Conservation (phyloP, 2,329 filamentous ascomycete genomes). For the Coleophoma eucalyptorum region DNA sequence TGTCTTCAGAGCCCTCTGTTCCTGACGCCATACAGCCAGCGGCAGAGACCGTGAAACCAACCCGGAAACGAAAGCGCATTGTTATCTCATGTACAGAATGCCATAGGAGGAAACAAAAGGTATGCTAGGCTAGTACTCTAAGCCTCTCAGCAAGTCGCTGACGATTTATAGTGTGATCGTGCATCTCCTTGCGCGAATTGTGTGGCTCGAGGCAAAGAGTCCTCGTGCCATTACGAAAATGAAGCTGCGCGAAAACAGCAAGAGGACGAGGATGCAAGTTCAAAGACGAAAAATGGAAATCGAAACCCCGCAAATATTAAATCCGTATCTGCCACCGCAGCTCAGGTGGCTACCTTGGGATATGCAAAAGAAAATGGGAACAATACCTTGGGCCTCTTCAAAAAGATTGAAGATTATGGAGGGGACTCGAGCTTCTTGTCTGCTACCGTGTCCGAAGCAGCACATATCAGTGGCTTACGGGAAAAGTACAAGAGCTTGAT, state of each 20-base stretch:
- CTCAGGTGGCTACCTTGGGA: conserved; percentile 38
- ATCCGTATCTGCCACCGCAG: conserved; percentile 18
- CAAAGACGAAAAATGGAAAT: conserved; percentile 11
- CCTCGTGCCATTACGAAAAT: conserved; percentile 53
- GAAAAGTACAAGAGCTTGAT: conserved; percentile 57
- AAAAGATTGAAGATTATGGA: conserved; percentile 46
- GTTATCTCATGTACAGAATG: conserved; percentile 64
- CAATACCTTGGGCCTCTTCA: conserved; percentile 52
- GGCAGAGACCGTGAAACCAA: conserved; percentile 23
- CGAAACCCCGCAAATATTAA: conserved; percentile 12
- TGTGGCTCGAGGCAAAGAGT: conserved; percentile 50
- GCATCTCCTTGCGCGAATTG: conserved; percentile 58
- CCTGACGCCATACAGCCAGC: background rate
- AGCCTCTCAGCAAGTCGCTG: background rate
- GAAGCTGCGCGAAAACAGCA: conserved; percentile 25
- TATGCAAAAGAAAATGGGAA: conserved; percentile 44
- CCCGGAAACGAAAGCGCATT: conserved; percentile 53
- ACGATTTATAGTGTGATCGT: conserved; percentile 47
- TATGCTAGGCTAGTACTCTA: conserved; percentile 6
- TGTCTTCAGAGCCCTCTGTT: background rate
- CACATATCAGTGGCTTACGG: conserved; percentile 36
- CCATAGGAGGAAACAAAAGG: conserved; percentile 51
- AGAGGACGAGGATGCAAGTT: conserved; percentile 17
- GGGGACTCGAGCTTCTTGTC: conserved; percentile 22
- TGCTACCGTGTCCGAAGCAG: conserved; percentile 16